Base-by-base conservation (phyloP, 2,329 filamentous ascomycete genomes). In the Colletotrichum orbiculare region DNA sequence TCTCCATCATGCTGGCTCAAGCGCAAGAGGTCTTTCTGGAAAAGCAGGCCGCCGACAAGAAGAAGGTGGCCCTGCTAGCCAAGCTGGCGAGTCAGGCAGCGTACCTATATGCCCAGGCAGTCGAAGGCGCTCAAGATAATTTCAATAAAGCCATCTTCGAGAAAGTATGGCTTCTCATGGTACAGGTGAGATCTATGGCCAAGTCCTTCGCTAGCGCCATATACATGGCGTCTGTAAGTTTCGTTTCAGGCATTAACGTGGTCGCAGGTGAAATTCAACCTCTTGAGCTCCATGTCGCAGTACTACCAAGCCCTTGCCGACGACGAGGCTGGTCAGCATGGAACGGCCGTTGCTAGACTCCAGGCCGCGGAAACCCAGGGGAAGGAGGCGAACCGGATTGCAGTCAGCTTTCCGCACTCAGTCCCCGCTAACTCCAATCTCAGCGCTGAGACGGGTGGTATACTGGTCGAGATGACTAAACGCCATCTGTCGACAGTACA, bases 21-120 rank as follows among this genome's bases (percentile, higher is more conserved):
- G 95, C 92, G 4, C 96, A 99, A 77, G 96, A 99, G 77, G 93
- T 98, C 3, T 99, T 99, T 71, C 83, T 99, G 37, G 96, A 99
- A 80, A 98, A 97, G 80, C 96, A 98, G 78, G 89, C 97, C 68
- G 85, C 90, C 12, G 96, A 98, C 75, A 89, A 91, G 69, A 99
- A 98, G 81, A 99, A 98, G 79, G 88, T 93, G 35, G 95, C 91
- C 7, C 82, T 99, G 68, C 81, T 99, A 68, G 96, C 96, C 4
- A 99, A 99, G 77, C 82, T 99, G 60, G 93, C 96, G 12, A 93
- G 94, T 60, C 96, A 99, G 73, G 92, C 95, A 2, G 91, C 91
- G 4, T 94, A 93, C 74, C 81, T 99, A 3, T 99, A 97, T 75
- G 84, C 87, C 0, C 94, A 98, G 75, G 93, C 94, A 1, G 85